These are phyloP conservation scores for Volvox reticuliferus DNA, from an alignment of 139 green algal genomes.

Conservation along the genomic window DNA sequence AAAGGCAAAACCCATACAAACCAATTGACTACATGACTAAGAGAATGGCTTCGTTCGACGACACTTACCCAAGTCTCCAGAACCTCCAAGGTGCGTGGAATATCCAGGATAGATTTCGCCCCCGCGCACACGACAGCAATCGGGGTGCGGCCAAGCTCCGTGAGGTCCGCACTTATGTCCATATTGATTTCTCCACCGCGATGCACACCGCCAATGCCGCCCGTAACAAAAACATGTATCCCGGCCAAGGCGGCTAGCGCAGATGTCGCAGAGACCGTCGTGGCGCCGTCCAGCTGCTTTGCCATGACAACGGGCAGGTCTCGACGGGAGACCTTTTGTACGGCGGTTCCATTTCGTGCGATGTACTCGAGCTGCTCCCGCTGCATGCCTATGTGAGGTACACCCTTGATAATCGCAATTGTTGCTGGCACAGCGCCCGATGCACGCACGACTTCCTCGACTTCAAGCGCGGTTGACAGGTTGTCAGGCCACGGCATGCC, in stretches of 20 bases:
- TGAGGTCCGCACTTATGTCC: constrained; percentile 94
- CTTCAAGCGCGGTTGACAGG: constrained; percentile 85
- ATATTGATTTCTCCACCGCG: constrained; percentile 85
- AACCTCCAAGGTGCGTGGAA: constrained; percentile 95
- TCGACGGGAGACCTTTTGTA: constrained; percentile 81
- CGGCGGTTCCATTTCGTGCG: constrained; percentile 61
- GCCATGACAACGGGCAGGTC: constrained; percentile 87
- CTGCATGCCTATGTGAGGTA: constrained; percentile 50
- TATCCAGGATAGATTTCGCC: constrained; percentile 97
- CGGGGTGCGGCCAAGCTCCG: constrained; percentile 88
- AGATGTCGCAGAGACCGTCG: constrained; percentile 96
- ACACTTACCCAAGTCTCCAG: constrained; percentile 83
- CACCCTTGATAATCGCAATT: constrained; percentile 91
- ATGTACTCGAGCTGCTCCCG: constrained; percentile 75
- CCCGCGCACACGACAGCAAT: constrained; percentile 96
- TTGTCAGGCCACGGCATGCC: constrained; percentile 98
- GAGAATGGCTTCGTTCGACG: no score
- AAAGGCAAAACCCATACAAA: no score
- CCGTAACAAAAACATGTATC: constrained; percentile 84
- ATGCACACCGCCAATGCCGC: constrained; percentile 78
- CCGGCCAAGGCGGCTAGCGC: constrained; percentile 87
- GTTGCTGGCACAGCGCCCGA: constrained; percentile 91
- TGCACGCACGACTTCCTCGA: constrained; percentile 87
- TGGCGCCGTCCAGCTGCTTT: constrained; percentile 81
- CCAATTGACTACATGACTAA: no score